Percentiles rank a stretch among this genome's conserved stretches.
Conservation (phyloP, 1,284 basidiomycete species). For the Athelia psychrophila region DNA sequence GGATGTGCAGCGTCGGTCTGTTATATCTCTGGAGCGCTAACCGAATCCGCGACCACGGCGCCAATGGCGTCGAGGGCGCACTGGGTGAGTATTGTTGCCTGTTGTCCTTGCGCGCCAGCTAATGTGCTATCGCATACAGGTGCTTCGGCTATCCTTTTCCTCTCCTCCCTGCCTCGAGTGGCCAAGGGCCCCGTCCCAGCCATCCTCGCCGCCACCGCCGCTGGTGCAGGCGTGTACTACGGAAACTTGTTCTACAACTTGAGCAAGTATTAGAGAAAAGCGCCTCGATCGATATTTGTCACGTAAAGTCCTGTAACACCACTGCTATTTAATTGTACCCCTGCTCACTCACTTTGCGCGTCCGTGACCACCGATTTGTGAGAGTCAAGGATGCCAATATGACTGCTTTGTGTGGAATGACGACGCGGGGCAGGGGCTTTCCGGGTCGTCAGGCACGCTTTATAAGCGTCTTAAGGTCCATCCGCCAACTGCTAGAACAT, state of each 20-base stretch:
- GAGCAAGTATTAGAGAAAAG: conserved; percentile 17
- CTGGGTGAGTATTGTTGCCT: conserved; percentile 49
- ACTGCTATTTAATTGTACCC: too few species aligned
- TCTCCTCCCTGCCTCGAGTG: conserved; percentile 77
- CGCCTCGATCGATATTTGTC: too few species aligned
- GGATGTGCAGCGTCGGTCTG: conserved; percentile 58
- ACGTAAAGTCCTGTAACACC: too few species aligned
- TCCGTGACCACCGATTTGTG: too few species aligned
- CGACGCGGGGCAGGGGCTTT: too few species aligned
- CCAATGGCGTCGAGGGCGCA: conserved; percentile 74
- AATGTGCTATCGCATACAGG: conserved; percentile 37
- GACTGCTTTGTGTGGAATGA: too few species aligned
- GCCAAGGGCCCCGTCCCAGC: conserved; percentile 77
- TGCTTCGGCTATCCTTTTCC: conserved; percentile 73
- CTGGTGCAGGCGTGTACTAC: conserved; percentile 67
- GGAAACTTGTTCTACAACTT: conserved; percentile 58
- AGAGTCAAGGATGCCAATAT: too few species aligned
- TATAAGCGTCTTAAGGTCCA: too few species aligned
- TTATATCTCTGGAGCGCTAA: conserved; percentile 77
- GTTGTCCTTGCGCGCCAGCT: not conserved
- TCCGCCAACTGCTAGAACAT: too few species aligned
- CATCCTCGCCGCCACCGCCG: conserved; percentile 62
- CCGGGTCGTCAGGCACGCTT: too few species aligned
- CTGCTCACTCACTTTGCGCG: too few species aligned
- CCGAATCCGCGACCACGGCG: conserved; percentile 66